A percentile compares a stretch with the other conserved stretches of the same genome.
Conservation (phyloP, 225 moss, liverwort and hornwort species). For the Anthoceros angustus region DNA sequence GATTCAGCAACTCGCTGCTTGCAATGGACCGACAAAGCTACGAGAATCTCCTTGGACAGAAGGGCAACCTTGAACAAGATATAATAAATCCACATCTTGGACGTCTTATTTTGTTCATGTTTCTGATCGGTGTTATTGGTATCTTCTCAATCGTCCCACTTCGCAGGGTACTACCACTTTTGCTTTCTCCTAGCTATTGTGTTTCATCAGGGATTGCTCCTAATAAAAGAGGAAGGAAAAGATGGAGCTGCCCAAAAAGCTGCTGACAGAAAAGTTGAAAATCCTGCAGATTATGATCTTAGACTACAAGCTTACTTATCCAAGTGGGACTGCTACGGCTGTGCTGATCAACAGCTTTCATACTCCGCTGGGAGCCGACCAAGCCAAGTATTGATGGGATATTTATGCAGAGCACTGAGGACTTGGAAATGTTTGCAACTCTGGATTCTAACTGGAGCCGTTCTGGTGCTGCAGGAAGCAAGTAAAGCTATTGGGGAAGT, state of each 20-base stretch:
- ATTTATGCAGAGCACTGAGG: not conserved
- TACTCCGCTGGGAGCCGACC: slow-evolving; percentile 36
- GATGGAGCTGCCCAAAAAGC: no score
- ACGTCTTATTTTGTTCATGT: slow-evolving; percentile 42
- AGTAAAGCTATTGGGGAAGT: slow-evolving; percentile 42
- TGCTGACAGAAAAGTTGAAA: not conserved
- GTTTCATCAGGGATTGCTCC: not conserved
- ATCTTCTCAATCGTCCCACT: slow-evolving; percentile 78
- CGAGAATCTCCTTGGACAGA: slow-evolving; percentile 25
- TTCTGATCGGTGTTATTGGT: slow-evolving; percentile 53
- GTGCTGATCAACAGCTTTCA: slow-evolving; percentile 92
- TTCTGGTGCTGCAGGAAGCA: slow-evolving; percentile 45
- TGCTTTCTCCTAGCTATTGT: not conserved
- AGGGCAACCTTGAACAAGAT: slow-evolving; percentile 16
- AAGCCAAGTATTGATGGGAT: slow-evolving; percentile 33
- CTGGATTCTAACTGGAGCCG: not conserved
- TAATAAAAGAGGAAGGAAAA: not conserved
- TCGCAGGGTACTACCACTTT: slow-evolving; percentile 40
- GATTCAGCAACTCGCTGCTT: not conserved
- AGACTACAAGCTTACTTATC: slow-evolving; percentile 62
- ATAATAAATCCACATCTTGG: slow-evolving; percentile 49
- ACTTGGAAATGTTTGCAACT: not conserved
- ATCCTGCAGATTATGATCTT: slow-evolving; percentile 58
- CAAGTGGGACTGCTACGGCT: slow-evolving; percentile 85
- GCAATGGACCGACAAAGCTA: slow-evolving; percentile 11